These are phyloP conservation scores for Cylindrotheca closterium DNA, from an alignment of 108 stramenopile genomes.

Conservation along the genomic window DNA sequence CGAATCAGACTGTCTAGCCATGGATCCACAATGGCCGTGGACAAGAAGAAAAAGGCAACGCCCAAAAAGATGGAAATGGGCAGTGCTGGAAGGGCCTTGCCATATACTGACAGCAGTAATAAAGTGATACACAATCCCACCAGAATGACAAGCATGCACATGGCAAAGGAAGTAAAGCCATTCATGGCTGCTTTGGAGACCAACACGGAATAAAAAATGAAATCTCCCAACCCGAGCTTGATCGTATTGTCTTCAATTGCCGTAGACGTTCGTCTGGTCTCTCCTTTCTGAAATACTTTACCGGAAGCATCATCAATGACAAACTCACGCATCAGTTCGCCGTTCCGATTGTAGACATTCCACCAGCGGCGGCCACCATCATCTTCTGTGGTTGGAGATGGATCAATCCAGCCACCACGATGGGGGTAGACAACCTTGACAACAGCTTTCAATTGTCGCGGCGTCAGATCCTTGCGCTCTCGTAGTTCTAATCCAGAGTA, in stretches of 20 bases:
- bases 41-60: conserved; percentile 75
- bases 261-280: conserved; percentile 18
- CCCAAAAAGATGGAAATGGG: conserved; percentile 90
- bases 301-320: conserved; percentile 51
- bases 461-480: conserved; percentile 10
- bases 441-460: conserved; percentile 44
- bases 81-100: conserved; percentile 90
- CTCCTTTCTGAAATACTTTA: conserved; percentile 30
- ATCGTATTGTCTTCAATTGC: conserved; percentile 16
- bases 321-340: conserved; percentile 53
- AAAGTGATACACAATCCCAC: conserved; percentile 85
- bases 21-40: conserved; percentile 62
- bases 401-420: conserved; percentile 64
- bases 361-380: conserved; percentile 28
- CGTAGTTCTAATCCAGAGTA: background rate
- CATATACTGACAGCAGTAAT: conserved; percentile 81
- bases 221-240: conserved; percentile 76
- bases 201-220: conserved; percentile 95
- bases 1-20: conserved; percentile 55
- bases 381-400: conserved; percentile 10
- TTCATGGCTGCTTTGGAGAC: conserved; percentile 90
- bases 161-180: conserved; percentile 89
- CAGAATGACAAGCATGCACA: conserved; percentile 85
- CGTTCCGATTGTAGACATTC: conserved; percentile 50
- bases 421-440: conserved; percentile 61